A percentile compares a stretch with the other conserved stretches of the same genome.
Evolutionary conservation across 768 basidiomycete genomes (phyloP).

Genomic region (Dendrothele bispora): DNA sequence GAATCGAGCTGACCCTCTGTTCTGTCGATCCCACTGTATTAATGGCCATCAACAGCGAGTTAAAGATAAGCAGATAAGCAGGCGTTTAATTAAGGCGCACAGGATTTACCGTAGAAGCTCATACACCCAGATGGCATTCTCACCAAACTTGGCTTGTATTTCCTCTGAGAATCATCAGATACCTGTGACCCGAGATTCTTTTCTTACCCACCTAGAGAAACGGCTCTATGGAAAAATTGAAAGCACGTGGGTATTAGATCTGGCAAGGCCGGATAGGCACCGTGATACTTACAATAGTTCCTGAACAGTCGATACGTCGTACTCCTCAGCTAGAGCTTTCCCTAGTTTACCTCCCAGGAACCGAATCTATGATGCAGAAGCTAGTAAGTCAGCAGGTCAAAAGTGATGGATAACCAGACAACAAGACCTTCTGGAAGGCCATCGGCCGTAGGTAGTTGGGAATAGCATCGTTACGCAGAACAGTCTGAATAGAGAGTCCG

Average conservation of each 20-base stretch:
- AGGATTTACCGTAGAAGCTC: conserved; percentile 75
- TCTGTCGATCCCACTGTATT: conserved; percentile 83
- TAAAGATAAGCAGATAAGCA: conserved; percentile 6
- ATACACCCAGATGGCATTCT: conserved; percentile 87
- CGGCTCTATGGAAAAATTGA: conserved; percentile 35
- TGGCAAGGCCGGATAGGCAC: neutral
- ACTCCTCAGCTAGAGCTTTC: conserved; percentile 80
- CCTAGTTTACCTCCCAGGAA: conserved; percentile 96
- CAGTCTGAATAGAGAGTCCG: conserved; percentile 61
- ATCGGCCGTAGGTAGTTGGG: conserved; percentile 82
- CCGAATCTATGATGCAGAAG: conserved; percentile 61
- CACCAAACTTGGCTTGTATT: conserved; percentile 79
- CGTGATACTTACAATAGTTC: conserved; percentile 87
- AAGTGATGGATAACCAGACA: neutral
- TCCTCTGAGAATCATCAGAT: conserved; percentile 50
- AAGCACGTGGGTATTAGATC: neutral
- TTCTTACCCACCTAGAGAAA: conserved; percentile 55
- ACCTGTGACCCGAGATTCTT: too few relatives aligned
- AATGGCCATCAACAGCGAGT: neutral
- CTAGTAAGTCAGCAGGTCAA: conserved; percentile 3
- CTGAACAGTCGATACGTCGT: conserved; percentile 84
- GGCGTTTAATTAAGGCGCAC: neutral
- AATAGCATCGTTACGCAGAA: conserved; percentile 81
- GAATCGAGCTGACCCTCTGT: conserved; percentile 62
- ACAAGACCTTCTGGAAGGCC: conserved; percentile 78